Conservation (phyloP, 2,329 filamentous ascomycete species). For the Fusarium brevicatenulatum region DNA sequence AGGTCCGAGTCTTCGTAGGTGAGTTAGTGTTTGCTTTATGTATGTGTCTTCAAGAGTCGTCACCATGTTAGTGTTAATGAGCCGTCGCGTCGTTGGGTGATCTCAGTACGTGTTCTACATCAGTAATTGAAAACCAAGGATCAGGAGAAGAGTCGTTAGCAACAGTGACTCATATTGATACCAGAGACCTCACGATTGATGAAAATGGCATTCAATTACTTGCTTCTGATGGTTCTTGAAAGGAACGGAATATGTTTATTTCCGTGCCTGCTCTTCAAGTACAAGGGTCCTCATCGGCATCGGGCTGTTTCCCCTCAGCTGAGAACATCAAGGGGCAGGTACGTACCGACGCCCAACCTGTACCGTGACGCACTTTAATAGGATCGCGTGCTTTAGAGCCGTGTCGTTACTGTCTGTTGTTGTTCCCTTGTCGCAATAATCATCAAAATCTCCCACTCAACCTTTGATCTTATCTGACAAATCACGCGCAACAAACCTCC, state of each 20-base stretch:
- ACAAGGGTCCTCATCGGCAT: neutral
- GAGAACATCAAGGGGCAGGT: constrained; percentile 18
- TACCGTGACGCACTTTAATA: constrained; percentile 33
- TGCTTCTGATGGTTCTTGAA: neutral
- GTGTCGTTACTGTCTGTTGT: constrained; percentile 21
- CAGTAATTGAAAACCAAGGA: too few species aligned
- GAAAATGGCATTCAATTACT: neutral
- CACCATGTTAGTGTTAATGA: neutral
- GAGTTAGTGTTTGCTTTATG: too few species aligned
- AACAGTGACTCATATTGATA: neutral
- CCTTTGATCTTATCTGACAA: constrained; percentile 10
- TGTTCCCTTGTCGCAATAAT: constrained; percentile 24
- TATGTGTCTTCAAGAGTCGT: too few species aligned
- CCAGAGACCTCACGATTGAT: neutral
- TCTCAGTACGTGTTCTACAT: neutral
- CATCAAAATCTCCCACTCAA: constrained; percentile 17
- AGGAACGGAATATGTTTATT: neutral
- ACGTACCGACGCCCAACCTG: constrained; percentile 21
- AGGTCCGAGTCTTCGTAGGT: neutral
- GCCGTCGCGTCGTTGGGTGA: too few species aligned
- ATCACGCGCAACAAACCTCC: neutral
- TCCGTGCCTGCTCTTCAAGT: neutral
- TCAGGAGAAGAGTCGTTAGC: neutral
- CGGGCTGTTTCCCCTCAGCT: constrained; percentile 4
- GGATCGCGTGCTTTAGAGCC: constrained; percentile 28